Evolutionary conservation across 257 asterid species (phyloP).

Genomic region (Datura wrightii): DNA sequence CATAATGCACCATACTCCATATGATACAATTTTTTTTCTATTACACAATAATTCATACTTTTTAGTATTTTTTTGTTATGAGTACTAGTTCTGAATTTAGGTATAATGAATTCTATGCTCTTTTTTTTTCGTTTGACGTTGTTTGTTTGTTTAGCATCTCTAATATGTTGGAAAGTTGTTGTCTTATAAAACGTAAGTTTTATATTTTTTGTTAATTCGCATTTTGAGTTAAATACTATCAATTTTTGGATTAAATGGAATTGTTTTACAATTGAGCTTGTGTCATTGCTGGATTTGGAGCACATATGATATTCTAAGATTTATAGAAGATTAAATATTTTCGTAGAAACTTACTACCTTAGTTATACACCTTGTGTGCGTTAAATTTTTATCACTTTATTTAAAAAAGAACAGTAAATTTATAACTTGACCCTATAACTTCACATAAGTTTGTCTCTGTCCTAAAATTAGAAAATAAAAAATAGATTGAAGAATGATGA

Average conservation of each 20-base stretch:
- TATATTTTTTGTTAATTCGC: neutral
- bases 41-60: neutral
- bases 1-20: neutral
- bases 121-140: too few relatives aligned
- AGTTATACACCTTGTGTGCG: neutral
- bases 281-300: neutral
- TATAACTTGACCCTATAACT: neutral
- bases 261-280: neutral
- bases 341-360: neutral
- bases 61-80: neutral
- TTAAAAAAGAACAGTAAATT: neutral
- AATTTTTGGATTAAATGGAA: neutral
- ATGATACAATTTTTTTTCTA: too few relatives aligned
- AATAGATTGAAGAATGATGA: too few relatives aligned
- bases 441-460: neutral
- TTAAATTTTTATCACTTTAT: neutral
- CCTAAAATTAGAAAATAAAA: too few relatives aligned
- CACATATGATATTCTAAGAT: neutral
- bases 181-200: neutral
- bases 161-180: neutral
- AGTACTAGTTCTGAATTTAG: neutral
- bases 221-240: neutral
- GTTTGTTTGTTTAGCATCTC: neutral
- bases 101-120: neutral
- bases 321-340: neutral